phyloP scores from a whole-genome alignment of 306 rosid species.

The Cucumis cinereus region DNA sequence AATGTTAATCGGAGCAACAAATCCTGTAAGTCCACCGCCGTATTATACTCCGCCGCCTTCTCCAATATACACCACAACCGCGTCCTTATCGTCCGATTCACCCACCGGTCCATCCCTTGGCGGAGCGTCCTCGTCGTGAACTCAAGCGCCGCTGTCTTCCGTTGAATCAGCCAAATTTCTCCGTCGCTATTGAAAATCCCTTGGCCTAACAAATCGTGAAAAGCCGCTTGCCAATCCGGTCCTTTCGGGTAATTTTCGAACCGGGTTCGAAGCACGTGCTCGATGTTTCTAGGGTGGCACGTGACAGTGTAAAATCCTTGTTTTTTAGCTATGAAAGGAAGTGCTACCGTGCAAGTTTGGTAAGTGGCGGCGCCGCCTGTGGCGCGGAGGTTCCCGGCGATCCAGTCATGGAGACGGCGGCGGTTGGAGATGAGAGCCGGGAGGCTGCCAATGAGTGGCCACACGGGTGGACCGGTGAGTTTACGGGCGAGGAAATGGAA shows the following conservation, averaged over 20 bases:
- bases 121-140: constrained; percentile 80
- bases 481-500: constrained; percentile 34
- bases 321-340: constrained; percentile 58
- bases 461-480: constrained; percentile 61
- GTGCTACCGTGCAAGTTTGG: constrained; percentile 60
- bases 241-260: constrained; percentile 90
- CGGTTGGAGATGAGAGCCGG: constrained; percentile 51
- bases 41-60: constrained; percentile 35
- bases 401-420: constrained; percentile 66
- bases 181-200: constrained; percentile 95
- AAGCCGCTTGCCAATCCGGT: constrained; percentile 74
- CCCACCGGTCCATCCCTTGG: constrained; percentile 95
- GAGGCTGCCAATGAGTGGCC: constrained; percentile 70
- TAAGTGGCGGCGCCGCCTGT: constrained; percentile 50
- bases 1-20: constrained; percentile 69
- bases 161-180: constrained; percentile 78
- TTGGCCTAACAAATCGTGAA: constrained; percentile 77
- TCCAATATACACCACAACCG: constrained; percentile 77
- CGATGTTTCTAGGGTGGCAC: constrained; percentile 63
- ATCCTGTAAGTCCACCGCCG: constrained; percentile 67
- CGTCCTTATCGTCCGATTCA: constrained; percentile 62
- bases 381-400: constrained; percentile 40
- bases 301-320: constrained; percentile 71
- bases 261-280: constrained; percentile 64
- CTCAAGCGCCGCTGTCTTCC: constrained; percentile 94